Percentiles rank a stretch among this genome's conserved stretches.
Evolutionary conservation across 495 filamentous ascomycete genomes (phyloP).

Genomic region (Aspergillus affinis): DNA sequence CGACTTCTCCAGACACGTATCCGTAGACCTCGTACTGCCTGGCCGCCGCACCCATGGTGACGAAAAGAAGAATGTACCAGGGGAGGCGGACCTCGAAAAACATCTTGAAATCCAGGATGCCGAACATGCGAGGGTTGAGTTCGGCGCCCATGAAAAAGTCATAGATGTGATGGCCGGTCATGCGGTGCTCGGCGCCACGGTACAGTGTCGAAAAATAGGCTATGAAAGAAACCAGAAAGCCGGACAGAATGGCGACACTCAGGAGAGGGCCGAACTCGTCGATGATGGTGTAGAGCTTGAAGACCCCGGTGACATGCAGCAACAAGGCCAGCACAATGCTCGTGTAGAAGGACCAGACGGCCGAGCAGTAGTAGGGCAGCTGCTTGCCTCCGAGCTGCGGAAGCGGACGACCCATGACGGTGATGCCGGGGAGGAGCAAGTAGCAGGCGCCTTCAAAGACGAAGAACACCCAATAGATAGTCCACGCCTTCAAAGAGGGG

Average conservation of each 20-base stretch:
- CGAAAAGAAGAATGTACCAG: constrained; percentile 89
- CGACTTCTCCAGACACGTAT: constrained; percentile 86
- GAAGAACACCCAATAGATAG: constrained; percentile 91
- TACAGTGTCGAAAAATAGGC: constrained; percentile 81
- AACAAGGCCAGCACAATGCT: constrained; percentile 66
- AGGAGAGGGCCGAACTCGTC: constrained; percentile 94
- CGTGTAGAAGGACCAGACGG: constrained; percentile 79
- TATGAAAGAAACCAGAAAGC: constrained; percentile 73
- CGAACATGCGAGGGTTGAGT: constrained; percentile 93
- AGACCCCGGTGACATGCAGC: constrained; percentile 78
- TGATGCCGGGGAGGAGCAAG: constrained; percentile 79
- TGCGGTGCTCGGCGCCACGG: constrained; percentile 81
- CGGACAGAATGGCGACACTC: constrained; percentile 86
- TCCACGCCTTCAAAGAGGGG: constrained; percentile 77
- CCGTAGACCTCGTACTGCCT: constrained; percentile 88
- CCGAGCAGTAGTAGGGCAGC: constrained; percentile 91
- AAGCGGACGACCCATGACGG: constrained; percentile 80
- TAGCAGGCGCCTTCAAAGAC: constrained; percentile 80
- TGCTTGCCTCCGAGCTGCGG: constrained; percentile 77
- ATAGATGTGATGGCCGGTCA: constrained; percentile 89
- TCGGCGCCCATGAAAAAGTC: constrained; percentile 99
- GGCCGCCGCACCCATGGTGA: constrained; percentile 73
- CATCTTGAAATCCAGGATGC: constrained; percentile 97
- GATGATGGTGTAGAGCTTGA: constrained; percentile 89
- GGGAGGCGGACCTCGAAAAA: constrained; percentile 97